A percentile compares a stretch with the other conserved stretches of the same genome.
phyloP scores from a whole-genome alignment of 2,329 filamentous ascomycete genomes.

The Sporothrix sp. region DNA sequence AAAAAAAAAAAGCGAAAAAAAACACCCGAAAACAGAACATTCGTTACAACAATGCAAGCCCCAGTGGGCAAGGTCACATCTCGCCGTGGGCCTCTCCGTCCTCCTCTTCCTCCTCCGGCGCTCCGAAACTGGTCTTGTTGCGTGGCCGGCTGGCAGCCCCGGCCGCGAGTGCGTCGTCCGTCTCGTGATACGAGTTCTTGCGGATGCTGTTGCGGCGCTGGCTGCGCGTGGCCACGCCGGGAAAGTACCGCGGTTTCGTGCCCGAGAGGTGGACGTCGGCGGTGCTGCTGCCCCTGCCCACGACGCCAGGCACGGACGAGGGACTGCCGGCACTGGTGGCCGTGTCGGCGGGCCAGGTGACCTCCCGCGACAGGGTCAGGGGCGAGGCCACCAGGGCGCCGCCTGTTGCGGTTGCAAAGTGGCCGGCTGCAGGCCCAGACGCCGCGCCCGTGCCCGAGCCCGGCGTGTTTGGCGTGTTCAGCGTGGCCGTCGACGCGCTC shows the following conservation, averaged over 20 bases:
- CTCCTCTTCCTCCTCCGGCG: not conserved
- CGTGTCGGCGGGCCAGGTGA: constrained; percentile 26
- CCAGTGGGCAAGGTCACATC: too few relatives aligned
- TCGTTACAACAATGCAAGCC: too few relatives aligned
- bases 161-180: constrained; percentile 22
- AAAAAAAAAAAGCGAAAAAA: too few relatives aligned
- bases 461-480: too few relatives aligned
- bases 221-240: constrained; percentile 53
- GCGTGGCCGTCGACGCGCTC: not conserved
- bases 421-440: not conserved
- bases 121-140: not conserved
- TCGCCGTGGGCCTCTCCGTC: too few relatives aligned
- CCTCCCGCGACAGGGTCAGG: constrained; percentile 20
- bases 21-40: too few relatives aligned
- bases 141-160: not conserved
- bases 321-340: not conserved
- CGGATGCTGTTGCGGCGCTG: constrained; percentile 35
- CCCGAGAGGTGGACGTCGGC: constrained; percentile 41
- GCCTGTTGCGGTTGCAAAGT: constrained; percentile 4
- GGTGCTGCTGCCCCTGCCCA: constrained; percentile 10
- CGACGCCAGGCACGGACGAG: not conserved
- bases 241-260: constrained; percentile 60
- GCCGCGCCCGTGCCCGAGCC: too few relatives aligned
- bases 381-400: constrained; percentile 9
- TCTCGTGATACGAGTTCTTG: constrained; percentile 30